Evolutionary conservation across 2,329 filamentous ascomycete genomes (phyloP).

Genomic region (Cytospora paraplurivora): DNA sequence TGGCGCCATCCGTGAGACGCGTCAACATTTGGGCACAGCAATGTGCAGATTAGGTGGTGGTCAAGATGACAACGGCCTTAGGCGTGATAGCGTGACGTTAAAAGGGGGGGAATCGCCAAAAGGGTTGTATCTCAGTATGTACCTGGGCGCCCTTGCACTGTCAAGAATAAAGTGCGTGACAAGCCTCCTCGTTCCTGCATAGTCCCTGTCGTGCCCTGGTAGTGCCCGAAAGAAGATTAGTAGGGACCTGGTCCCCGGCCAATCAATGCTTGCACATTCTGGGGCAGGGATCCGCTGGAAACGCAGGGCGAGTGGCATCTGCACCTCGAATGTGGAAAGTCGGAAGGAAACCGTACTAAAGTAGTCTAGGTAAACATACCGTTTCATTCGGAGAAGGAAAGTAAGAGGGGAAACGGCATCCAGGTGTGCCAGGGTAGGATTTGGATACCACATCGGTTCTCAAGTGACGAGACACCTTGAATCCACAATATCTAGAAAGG

Average conservation of each 20-base stretch:
- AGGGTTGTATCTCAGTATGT: background rate
- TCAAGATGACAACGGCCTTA: background rate
- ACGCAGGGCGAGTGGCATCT: conserved; percentile 8
- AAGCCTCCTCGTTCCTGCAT: conserved; percentile 21
- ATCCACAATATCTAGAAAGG: too few species aligned
- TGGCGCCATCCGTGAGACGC: background rate
- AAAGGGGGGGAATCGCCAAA: background rate
- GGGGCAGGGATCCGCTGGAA: conserved; percentile 7
- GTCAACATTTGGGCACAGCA: background rate
- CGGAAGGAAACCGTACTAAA: background rate
- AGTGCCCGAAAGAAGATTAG: conserved; percentile 22
- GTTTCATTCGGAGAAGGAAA: too few species aligned
- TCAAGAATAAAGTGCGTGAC: conserved; percentile 2
- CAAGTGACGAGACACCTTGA: too few species aligned
- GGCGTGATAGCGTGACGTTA: background rate
- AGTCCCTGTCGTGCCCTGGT: conserved; percentile 4
- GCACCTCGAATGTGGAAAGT: background rate
- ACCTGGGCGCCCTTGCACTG: background rate
- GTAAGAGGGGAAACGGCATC: too few species aligned
- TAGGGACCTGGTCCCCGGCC: conserved; percentile 19
- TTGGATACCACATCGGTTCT: too few species aligned
- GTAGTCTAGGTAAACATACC: too few species aligned
- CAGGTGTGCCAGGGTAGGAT: too few species aligned
- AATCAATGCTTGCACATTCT: conserved; percentile 21
- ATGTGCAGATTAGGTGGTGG: background rate